Percentiles rank a stretch among this genome's conserved stretches.
Conservation (phyloP, 305 asterid genomes). For the Fraxinus sp. region DNA sequence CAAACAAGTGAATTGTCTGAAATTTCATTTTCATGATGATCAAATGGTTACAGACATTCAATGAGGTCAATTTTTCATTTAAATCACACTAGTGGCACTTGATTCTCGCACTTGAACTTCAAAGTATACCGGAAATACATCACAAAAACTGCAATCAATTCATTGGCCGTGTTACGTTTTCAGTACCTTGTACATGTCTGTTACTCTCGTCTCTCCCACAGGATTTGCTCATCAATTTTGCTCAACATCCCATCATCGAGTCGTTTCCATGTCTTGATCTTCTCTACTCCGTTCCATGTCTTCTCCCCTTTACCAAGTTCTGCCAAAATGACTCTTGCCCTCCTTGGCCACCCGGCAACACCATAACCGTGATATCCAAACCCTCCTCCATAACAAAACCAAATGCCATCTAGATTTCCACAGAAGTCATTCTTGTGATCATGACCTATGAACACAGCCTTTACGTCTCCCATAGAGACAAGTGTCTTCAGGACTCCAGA, state of each 20-base stretch:
- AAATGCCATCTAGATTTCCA: constrained; percentile 60
- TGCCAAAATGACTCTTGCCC: constrained; percentile 63
- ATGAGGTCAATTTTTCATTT: neutral
- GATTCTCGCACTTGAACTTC: neutral
- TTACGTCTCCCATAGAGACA: constrained; percentile 66
- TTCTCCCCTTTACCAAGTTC: constrained; percentile 58
- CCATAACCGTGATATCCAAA: constrained; percentile 92
- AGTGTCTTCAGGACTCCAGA: constrained; percentile 70
- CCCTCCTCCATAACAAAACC: constrained; percentile 95
- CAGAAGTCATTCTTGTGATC: constrained; percentile 89
- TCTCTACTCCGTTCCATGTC: constrained; percentile 59
- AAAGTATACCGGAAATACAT: neutral
- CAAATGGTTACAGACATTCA: neutral
- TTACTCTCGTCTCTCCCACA: constrained; percentile 53
- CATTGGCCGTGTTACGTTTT: neutral
- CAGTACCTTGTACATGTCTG: neutral
- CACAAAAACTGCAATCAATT: neutral
- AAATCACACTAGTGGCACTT: neutral
- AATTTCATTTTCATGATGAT: neutral
- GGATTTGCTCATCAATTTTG: constrained; percentile 71
- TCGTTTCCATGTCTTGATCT: constrained; percentile 82
- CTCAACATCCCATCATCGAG: constrained; percentile 56
- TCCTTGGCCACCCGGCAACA: constrained; percentile 59
- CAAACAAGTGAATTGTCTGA: too few relatives aligned
- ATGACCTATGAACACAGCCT: constrained; percentile 83